These are phyloP conservation scores for Sistotremastrum niveocremeum DNA, from an alignment of 768 basidiomycete genomes.

Conservation along the genomic window DNA sequence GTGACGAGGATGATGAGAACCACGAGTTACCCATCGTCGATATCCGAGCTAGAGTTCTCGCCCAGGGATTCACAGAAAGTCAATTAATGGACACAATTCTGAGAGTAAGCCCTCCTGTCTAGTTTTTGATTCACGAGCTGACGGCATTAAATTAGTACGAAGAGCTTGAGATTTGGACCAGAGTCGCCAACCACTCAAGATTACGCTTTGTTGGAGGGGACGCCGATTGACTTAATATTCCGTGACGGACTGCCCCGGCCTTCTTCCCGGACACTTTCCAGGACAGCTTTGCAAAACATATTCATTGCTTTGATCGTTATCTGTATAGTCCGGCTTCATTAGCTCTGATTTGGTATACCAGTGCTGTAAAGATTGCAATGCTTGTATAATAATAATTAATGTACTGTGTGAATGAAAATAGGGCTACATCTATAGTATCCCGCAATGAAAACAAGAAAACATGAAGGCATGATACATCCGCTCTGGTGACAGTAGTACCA, in stretches of 20 bases:
- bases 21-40: constrained; percentile 76
- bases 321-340: constrained; percentile 2
- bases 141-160: constrained; percentile 55
- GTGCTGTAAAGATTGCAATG: background rate
- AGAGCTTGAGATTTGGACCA: constrained; percentile 62
- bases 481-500: background rate
- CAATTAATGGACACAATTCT: constrained; percentile 78
- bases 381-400: background rate
- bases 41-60: constrained; percentile 72
- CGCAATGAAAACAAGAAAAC: background rate
- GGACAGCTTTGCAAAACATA: background rate
- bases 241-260: too few species aligned
- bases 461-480: constrained; percentile 8
- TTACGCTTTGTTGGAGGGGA: constrained; percentile 45
- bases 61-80: constrained; percentile 81
- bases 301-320: constrained; percentile 9
- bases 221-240: background rate
- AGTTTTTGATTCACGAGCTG: constrained; percentile 5
- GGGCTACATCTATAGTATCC: too few species aligned
- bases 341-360: background rate
- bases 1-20: constrained; percentile 43
- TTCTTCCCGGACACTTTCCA: background rate
- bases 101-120: constrained; percentile 37
- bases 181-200: constrained; percentile 75
- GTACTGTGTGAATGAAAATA: background rate